Conservation (phyloP, 192 early-diverging fungal genomes). For the Powellomyces hirtus region DNA sequence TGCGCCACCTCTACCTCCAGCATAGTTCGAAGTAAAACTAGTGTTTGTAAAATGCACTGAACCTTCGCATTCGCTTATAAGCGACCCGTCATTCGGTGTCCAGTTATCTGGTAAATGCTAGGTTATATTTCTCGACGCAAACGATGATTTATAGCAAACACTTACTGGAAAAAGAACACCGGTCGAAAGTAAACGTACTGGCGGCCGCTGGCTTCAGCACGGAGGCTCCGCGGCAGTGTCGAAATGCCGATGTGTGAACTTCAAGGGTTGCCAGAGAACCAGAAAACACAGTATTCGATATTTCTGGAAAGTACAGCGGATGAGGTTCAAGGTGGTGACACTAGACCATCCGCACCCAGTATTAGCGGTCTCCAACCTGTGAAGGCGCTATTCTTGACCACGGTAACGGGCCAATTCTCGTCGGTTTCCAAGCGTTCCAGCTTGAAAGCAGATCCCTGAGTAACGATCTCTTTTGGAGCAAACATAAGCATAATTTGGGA, state of each 20-base stretch:
- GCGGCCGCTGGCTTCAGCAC: background rate
- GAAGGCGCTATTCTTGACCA: background rate
- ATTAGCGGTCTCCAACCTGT: background rate
- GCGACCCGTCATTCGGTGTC: slow-evolving; percentile 5
- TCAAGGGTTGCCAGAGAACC: slow-evolving; percentile 3
- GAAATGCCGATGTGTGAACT: background rate
- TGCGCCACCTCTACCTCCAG: slow-evolving; percentile 8
- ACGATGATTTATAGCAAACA: background rate
- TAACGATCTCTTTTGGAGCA: background rate
- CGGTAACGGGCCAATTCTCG: background rate
- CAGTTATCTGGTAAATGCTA: background rate
- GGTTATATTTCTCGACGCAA: background rate
- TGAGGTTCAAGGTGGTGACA: background rate
- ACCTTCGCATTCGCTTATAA: slow-evolving; percentile 15
- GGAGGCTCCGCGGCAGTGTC: slow-evolving; percentile 4
- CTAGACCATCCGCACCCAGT: background rate
- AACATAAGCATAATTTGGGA: background rate
- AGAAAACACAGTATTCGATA: background rate
- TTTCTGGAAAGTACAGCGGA: background rate
- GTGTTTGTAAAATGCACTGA: background rate
- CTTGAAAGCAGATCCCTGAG: background rate
- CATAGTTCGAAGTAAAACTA: slow-evolving; percentile 6
- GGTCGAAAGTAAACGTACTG: background rate
- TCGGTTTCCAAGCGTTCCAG: slow-evolving; percentile 12
- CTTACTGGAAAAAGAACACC: slow-evolving; percentile 1